Percentiles rank a stretch among this genome's conserved stretches.
phyloP scores from a whole-genome alignment of 176 grass and related monocot genomes.

The Carex scoparia region DNA sequence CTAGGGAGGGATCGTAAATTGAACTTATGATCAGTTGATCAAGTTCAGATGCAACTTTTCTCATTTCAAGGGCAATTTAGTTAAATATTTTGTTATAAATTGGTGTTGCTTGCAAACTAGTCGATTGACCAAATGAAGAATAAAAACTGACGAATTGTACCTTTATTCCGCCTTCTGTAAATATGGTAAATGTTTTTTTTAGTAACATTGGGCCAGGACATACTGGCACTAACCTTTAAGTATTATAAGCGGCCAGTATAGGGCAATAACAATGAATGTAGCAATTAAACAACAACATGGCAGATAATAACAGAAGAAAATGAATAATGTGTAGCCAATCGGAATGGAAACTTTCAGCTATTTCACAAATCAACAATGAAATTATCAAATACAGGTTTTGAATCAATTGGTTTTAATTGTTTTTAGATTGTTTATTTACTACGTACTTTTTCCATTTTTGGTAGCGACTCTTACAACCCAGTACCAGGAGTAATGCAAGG shows the following conservation, averaged over 20 bases:
- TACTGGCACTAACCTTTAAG: neutral
- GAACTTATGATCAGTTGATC: neutral
- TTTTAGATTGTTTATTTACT: neutral
- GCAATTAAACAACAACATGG: neutral
- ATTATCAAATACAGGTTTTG: neutral
- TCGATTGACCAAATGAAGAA: neutral
- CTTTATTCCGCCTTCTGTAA: neutral
- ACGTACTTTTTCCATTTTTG: neutral
- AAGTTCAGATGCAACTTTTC: neutral
- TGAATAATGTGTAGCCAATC: neutral
- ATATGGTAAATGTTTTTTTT: neutral
- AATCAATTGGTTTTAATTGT: neutral
- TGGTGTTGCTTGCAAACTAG: neutral
- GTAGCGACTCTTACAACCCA: constrained; percentile 87
- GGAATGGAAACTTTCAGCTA: neutral
- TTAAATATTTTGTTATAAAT: neutral
- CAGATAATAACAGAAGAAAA: neutral
- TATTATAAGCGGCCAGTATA: neutral
- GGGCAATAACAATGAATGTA: neutral
- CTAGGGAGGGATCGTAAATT: neutral
- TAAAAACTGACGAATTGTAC: neutral
- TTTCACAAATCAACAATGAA: neutral
- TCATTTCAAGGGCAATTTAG: neutral
- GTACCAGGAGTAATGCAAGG: constrained; percentile 79
- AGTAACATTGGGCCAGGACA: neutral